Evolutionary conservation across 2,329 filamentous ascomycete genomes (phyloP).

Genomic region (Dactylellina leptospora): DNA sequence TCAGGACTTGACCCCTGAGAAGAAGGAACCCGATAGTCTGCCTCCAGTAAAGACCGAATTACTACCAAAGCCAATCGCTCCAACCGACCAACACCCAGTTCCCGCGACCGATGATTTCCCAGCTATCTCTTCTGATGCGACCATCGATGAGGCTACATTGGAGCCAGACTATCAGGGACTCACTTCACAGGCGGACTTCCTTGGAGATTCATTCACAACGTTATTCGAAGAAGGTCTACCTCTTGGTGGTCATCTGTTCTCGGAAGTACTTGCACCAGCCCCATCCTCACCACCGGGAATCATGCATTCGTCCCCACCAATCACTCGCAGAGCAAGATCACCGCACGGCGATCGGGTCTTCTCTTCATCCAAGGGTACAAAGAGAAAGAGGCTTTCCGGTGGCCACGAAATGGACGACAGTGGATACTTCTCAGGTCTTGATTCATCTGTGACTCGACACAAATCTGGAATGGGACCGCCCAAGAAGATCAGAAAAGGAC

Average conservation of each 20-base stretch:
- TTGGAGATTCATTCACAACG: slow-evolving; percentile 64
- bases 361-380: slow-evolving; percentile 59
- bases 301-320: slow-evolving; percentile 90
- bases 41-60: slow-evolving; percentile 35
- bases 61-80: slow-evolving; percentile 36
- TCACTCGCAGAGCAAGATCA: slow-evolving; percentile 73
- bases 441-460: slow-evolving; percentile 84
- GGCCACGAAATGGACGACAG: slow-evolving; percentile 77
- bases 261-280: slow-evolving; percentile 59
- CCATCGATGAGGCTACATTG: slow-evolving; percentile 60
- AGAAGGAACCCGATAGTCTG: slow-evolving; percentile 32
- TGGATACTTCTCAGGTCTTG: slow-evolving; percentile 94
- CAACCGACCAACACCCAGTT: slow-evolving; percentile 32
- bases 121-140: slow-evolving; percentile 65
- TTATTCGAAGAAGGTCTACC: slow-evolving; percentile 60
- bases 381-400: slow-evolving; percentile 75
- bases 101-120: slow-evolving; percentile 55
- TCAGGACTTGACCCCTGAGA: slow-evolving; percentile 26
- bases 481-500: slow-evolving; percentile 83
- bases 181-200: slow-evolving; percentile 57
- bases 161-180: slow-evolving; percentile 51
- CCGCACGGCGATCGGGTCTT: slow-evolving; percentile 71
- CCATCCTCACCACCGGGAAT: slow-evolving; percentile 72
- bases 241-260: slow-evolving; percentile 63
- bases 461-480: slow-evolving; percentile 81